These are phyloP conservation scores for Volvariella surrecta DNA, from an alignment of 1,284 basidiomycete species.

Conservation along the genomic window DNA sequence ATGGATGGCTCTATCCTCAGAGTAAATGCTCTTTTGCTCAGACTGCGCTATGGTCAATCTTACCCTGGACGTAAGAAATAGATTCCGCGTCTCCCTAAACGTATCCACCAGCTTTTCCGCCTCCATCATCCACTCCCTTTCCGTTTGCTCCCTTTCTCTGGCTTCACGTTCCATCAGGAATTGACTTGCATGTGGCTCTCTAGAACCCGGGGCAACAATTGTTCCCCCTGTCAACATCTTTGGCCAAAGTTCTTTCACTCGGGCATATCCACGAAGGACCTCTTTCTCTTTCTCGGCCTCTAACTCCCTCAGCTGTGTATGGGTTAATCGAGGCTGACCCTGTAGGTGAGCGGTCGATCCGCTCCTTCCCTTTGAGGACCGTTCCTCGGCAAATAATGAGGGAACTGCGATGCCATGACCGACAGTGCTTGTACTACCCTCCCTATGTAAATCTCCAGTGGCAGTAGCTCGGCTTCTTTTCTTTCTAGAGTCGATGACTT, in stretches of 20 bases:
- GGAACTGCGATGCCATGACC: slow-evolving; percentile 17
- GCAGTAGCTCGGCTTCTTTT: slow-evolving; percentile 28
- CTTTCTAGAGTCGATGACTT: slow-evolving; percentile 68
- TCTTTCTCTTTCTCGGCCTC: slow-evolving; percentile 59
- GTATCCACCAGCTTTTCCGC: slow-evolving; percentile 83
- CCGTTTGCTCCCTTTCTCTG: slow-evolving; percentile 63
- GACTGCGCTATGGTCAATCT: slow-evolving; percentile 15
- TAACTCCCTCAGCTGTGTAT: slow-evolving; percentile 46
- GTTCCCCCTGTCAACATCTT: slow-evolving; percentile 14
- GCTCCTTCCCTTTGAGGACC: slow-evolving; percentile 25
- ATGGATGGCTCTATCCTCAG: slow-evolving; percentile 32
- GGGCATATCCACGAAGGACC: slow-evolving; percentile 39
- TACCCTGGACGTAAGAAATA: slow-evolving; percentile 77
- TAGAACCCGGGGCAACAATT: slow-evolving; percentile 3
- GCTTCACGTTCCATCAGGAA: slow-evolving; percentile 31
- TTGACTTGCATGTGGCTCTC: slow-evolving; percentile 13
- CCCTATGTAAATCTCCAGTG: not conserved
- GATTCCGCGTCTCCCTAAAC: slow-evolving; percentile 77
- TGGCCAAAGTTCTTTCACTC: slow-evolving; percentile 32
- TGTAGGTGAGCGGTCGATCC: slow-evolving; percentile 14
- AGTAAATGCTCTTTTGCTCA: not conserved
- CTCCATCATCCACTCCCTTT: slow-evolving; percentile 71
- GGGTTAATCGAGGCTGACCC: slow-evolving; percentile 36
- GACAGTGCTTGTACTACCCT: slow-evolving; percentile 12
- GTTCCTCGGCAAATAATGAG: slow-evolving; percentile 54